Evolutionary conservation across 202 grass and related monocot species (phyloP), one percentile per base, ranked within the genome.

Genomic region (Saccharum hybrid): DNA sequence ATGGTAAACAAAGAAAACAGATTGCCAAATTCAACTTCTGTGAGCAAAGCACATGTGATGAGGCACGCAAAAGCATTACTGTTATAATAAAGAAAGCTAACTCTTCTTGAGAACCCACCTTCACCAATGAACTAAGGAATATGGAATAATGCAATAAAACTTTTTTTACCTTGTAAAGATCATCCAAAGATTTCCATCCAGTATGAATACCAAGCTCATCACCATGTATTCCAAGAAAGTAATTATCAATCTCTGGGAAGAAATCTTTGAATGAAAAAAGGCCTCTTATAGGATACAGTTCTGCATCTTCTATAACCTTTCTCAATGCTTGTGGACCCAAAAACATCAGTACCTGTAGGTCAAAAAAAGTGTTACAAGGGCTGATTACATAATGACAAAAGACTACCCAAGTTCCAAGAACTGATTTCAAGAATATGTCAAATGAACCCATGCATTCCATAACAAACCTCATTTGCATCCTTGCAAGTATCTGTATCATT

Each of bases 401-500:
- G 51, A 6, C n/a, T 40, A 41, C 28, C 30, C 42, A 91, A 75
- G 48, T 72, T 85, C 41, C 23, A 76, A 36, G 12, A 41, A 70
- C 13, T 37, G 31, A 75, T 56, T 63, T 38, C 54, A 89, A 43
- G n/a, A 43, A 74, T 36, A 36, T 11, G 10, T 68, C 38, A 79
- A 74, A 79, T 31, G 63, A 52, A 8, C 18, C 11, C 71, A 84
- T 73, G 51, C 22, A 10, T 86, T 81, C 22, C 68, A 21, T 65
- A 62, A 75, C 81, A 88, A 81, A 99, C 96, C 96, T 99, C 93
- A 89, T 99, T 99, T n/a, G 93, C 96, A 92, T 96, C 96, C 89
- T 99, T 99, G 76, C 91, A 99, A 84, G 71, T 45, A 63, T 92
- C 86, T 31, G 66, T 81, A 56, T 83, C 52, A 39, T 89, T 96